Evolutionary conservation across 352 stramenopile species (phyloP).

Genomic region (Halophytophthora batemanensis): DNA sequence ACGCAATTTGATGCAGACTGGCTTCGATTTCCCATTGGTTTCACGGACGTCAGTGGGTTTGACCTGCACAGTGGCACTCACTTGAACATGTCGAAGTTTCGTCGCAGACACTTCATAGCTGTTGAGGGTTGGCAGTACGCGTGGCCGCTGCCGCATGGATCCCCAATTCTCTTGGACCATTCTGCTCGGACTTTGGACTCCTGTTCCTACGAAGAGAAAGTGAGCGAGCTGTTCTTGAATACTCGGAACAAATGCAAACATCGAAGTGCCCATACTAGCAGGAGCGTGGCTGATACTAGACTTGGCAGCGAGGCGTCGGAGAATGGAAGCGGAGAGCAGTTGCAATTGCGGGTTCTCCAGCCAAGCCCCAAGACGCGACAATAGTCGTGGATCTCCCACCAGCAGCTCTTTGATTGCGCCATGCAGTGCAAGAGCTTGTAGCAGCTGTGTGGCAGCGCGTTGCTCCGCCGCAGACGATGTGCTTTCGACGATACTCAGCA

Average conservation of each 20-base stretch:
- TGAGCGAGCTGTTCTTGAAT: constrained; percentile 33
- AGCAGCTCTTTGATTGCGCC: constrained; percentile 10
- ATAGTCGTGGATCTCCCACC: constrained; percentile 5
- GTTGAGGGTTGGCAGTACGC: not conserved
- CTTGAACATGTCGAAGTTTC: too few relatives aligned
- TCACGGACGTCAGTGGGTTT: too few relatives aligned
- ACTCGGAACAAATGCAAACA: constrained; percentile 23
- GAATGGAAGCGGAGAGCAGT: constrained; percentile 10
- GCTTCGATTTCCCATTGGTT: not conserved
- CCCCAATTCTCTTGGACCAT: constrained; percentile 2
- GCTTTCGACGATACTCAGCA: constrained; percentile 29
- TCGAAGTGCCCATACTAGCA: not conserved
- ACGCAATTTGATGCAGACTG: constrained; percentile 4
- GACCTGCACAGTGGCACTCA: too few relatives aligned
- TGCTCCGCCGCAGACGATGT: constrained; percentile 21
- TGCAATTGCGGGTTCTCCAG: constrained; percentile 8
- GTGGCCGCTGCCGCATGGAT: not conserved
- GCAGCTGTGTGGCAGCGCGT: constrained; percentile 16
- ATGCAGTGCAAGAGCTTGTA: constrained; percentile 22
- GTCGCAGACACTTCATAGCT: too few relatives aligned
- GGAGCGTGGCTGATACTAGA: not conserved
- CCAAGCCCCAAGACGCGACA: constrained; percentile 16
- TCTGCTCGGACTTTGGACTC: not conserved
- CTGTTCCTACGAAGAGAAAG: constrained; percentile 20
- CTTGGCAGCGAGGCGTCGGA: constrained; percentile 7